These are phyloP conservation scores for Cyathus striatus DNA, from an alignment of 768 basidiomycete genomes.

Conservation along the genomic window DNA sequence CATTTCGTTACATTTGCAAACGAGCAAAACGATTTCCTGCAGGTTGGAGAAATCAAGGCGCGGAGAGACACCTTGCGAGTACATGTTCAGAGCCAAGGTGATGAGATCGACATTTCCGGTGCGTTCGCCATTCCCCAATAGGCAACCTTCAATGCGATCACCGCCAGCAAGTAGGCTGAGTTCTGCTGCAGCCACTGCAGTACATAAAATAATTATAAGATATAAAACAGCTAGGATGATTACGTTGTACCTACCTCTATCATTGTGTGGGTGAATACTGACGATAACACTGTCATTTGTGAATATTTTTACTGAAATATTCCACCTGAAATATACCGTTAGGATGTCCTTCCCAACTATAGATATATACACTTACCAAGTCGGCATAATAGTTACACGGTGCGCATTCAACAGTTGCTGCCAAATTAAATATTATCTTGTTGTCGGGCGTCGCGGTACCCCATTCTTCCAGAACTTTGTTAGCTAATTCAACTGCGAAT, in stretches of 20 bases:
- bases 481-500: slow-evolving; percentile 89
- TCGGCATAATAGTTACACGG: slow-evolving; percentile 99
- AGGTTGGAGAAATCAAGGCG: slow-evolving; percentile 91
- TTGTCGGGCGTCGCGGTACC: slow-evolving; percentile 79
- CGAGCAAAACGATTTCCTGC: slow-evolving; percentile 77
- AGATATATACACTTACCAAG: slow-evolving; percentile 50
- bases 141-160: slow-evolving; percentile 95
- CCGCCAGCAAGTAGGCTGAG: slow-evolving; percentile 90
- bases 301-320: slow-evolving; percentile 82
- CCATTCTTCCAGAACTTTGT: slow-evolving; percentile 91
- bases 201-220: slow-evolving; percentile 44
- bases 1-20: slow-evolving; percentile 94
- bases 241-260: slow-evolving; percentile 65
- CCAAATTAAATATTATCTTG: slow-evolving; percentile 95
- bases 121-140: slow-evolving; percentile 97
- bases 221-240: slow-evolving; percentile 1
- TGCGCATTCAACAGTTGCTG: slow-evolving; percentile 96
- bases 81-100: slow-evolving; percentile 92
- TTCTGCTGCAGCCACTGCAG: slow-evolving; percentile 92
- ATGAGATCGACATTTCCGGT: slow-evolving; percentile 99
- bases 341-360: neutral
- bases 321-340: slow-evolving; percentile 62
- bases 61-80: slow-evolving; percentile 90
- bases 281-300: slow-evolving; percentile 88
- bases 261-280: slow-evolving; percentile 95